These are phyloP conservation scores for Aspergillus sp. DNA, from an alignment of 2,329 filamentous ascomycete genomes.

Conservation along the genomic window DNA sequence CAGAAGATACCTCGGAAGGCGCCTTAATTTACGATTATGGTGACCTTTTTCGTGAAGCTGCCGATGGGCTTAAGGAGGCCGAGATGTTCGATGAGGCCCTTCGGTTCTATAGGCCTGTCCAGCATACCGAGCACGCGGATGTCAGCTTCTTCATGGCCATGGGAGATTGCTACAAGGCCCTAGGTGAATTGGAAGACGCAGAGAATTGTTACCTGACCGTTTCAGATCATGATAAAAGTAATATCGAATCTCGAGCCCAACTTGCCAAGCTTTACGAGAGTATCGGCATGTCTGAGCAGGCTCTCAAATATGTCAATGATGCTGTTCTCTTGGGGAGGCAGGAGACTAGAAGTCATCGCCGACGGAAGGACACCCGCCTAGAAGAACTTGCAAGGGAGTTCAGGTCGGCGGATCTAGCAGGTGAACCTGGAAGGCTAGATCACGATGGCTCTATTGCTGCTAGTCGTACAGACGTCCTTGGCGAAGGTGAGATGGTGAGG, in stretches of 20 bases:
- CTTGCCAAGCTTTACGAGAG: constrained; percentile 83
- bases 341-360: constrained; percentile 32
- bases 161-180: constrained; percentile 64
- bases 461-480: constrained; percentile 14
- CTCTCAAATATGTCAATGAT: constrained; percentile 74
- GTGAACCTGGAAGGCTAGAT: constrained; percentile 13
- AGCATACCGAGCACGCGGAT: constrained; percentile 49
- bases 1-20: constrained; percentile 54
- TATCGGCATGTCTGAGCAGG: constrained; percentile 70
- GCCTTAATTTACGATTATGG: constrained; percentile 64
- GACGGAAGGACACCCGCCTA: constrained; percentile 38
- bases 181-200: constrained; percentile 65
- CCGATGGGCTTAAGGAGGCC: constrained; percentile 56
- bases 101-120: constrained; percentile 57
- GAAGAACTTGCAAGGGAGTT: constrained; percentile 44
- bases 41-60: constrained; percentile 75
- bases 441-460: constrained; percentile 12
- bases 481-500: constrained; percentile 34
- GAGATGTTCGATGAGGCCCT: constrained; percentile 56
- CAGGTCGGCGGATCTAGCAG: constrained; percentile 23
- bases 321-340: constrained; percentile 64
- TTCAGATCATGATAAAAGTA: constrained; percentile 68
- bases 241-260: constrained; percentile 74
- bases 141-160: constrained; percentile 52
- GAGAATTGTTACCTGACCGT: constrained; percentile 76